phyloP scores from a whole-genome alignment of 2,329 filamentous ascomycete genomes.

The Clonostachys byssicola region DNA sequence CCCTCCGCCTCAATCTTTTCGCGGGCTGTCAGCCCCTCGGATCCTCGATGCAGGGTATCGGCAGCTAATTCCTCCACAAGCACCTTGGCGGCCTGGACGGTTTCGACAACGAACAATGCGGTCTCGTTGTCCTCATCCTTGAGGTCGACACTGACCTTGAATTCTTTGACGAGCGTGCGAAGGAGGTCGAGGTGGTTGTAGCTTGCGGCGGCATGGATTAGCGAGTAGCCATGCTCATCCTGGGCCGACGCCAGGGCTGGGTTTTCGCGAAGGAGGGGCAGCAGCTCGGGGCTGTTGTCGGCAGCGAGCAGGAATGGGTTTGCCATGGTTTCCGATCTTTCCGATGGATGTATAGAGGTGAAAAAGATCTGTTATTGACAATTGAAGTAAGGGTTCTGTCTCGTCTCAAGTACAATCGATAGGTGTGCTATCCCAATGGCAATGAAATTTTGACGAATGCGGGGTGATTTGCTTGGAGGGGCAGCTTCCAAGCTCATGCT shows the following conservation, averaged over 20 bases:
- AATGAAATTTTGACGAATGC: not conserved
- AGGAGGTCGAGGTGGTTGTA: constrained; percentile 85
- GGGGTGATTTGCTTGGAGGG: not conserved
- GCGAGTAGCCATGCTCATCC: constrained; percentile 90
- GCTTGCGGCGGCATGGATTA: constrained; percentile 88
- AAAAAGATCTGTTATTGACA: too few species aligned
- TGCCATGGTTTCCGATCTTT: constrained; percentile 27
- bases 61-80: constrained; percentile 80
- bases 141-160: constrained; percentile 74
- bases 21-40: constrained; percentile 73
- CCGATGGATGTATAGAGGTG: not conserved
- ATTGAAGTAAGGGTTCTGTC: too few species aligned
- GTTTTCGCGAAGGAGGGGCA: constrained; percentile 69
- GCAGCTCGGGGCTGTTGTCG: constrained; percentile 71
- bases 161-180: constrained; percentile 69
- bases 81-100: constrained; percentile 68
- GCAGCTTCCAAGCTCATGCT: not conserved
- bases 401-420: too few species aligned
- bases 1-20: constrained; percentile 78
- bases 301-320: constrained; percentile 77
- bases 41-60: constrained; percentile 60
- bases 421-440: too few species aligned
- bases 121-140: constrained; percentile 91
- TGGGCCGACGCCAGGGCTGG: constrained; percentile 74
- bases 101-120: constrained; percentile 90